A percentile compares a stretch with the other conserved stretches of the same genome.
phyloP scores from a whole-genome alignment of 2,329 filamentous ascomycete species.

The Cryphonectria nitschkei region DNA sequence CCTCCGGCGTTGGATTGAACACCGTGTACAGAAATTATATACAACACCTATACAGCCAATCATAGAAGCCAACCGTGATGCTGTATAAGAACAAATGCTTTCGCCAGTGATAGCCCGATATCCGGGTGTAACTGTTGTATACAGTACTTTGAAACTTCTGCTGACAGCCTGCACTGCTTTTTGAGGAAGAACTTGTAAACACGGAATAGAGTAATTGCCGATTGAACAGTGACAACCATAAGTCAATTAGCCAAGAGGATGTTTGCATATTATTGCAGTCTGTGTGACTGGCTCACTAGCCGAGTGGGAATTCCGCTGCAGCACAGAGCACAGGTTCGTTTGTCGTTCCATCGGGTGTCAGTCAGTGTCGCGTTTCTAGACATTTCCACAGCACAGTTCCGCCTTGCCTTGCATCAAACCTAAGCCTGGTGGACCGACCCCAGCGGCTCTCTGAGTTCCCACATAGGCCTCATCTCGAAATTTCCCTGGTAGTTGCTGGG shows the following conservation, averaged over 20 bases:
- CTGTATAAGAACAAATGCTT: not conserved
- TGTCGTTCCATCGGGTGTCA: constrained; percentile 6
- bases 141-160: not conserved
- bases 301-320: not conserved
- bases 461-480: not conserved
- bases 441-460: constrained; percentile 1
- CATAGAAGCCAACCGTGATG: constrained; percentile 5
- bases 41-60: not conserved
- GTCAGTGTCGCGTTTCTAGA: constrained; percentile 13
- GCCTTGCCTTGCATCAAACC: not conserved
- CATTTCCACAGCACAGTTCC: not conserved
- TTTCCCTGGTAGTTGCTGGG: not conserved
- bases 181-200: not conserved
- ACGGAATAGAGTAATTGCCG: not conserved
- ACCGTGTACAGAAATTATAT: not conserved
- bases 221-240: not conserved
- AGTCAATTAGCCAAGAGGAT: not conserved
- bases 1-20: constrained; percentile 20
- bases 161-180: not conserved
- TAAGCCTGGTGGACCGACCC: not conserved
- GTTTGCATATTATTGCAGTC: not conserved
- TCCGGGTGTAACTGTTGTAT: not conserved
- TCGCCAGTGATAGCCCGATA: not conserved
- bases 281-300: not conserved
- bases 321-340: not conserved